These are phyloP conservation scores for Deinandra increscens DNA, from an alignment of 129 eudicot genomes.

Conservation along the genomic window DNA sequence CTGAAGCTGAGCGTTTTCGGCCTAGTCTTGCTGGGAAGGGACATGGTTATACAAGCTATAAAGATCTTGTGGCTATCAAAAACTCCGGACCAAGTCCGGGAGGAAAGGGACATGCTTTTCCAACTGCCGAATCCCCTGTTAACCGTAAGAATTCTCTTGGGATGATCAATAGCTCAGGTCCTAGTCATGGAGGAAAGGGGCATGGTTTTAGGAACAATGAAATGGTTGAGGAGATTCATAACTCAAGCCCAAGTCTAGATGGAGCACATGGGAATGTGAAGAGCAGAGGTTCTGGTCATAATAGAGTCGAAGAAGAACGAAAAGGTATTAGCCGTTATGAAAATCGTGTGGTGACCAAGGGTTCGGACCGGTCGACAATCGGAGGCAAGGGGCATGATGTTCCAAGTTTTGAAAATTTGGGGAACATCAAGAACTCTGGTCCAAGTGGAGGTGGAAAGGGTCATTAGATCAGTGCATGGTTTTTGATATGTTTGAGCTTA, in stretches of 20 bases:
- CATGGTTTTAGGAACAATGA: background rate
- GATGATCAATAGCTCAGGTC: background rate
- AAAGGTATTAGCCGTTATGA: background rate
- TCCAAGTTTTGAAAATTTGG: too few species aligned
- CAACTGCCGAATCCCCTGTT: background rate
- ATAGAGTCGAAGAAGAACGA: too few species aligned
- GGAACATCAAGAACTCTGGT: too few species aligned
- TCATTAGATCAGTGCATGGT: background rate
- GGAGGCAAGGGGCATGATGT: too few species aligned
- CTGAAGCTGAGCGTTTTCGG: background rate
- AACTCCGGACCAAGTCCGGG: background rate
- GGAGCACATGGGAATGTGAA: too few species aligned
- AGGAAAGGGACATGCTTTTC: slow-evolving; percentile 1
- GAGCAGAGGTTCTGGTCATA: background rate
- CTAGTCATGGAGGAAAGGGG: background rate
- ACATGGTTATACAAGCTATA: background rate
- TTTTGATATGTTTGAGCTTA: background rate
- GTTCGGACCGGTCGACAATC: background rate
- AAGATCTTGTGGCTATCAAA: background rate
- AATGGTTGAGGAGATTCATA: background rate
- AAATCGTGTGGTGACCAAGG: background rate
- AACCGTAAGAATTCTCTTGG: background rate
- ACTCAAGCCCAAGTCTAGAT: background rate
- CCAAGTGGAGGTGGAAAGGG: background rate
- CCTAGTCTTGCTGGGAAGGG: background rate